Conservation (phyloP, 2,329 filamentous ascomycete genomes). For the Ceratocystis huliohia region DNA sequence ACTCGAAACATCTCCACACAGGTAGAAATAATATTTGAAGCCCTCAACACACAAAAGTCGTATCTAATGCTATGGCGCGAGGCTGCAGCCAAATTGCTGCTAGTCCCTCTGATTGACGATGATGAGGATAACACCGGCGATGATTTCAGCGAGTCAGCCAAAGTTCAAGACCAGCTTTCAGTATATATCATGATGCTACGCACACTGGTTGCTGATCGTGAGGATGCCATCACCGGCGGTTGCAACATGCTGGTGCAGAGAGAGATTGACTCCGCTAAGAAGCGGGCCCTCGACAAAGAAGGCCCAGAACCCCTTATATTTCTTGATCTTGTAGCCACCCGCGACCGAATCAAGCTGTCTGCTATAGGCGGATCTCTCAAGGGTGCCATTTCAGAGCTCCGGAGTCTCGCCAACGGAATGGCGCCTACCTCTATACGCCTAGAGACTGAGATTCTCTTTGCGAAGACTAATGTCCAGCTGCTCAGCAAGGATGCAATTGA, state of each 20-base stretch:
- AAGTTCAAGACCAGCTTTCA: conserved; percentile 77
- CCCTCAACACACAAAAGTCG: background rate
- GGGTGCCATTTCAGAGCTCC: conserved; percentile 55
- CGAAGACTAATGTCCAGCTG: background rate
- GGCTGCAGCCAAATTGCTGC: background rate
- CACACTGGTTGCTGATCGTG: conserved; percentile 64
- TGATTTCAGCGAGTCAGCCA: conserved; percentile 78
- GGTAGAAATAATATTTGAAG: background rate
- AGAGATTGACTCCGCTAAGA: conserved; percentile 34
- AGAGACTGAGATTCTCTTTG: conserved; percentile 1
- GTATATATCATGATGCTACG: conserved; percentile 72
- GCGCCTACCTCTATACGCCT: background rate
- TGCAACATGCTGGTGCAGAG: conserved; percentile 61
- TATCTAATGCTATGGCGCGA: background rate
- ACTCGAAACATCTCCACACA: background rate
- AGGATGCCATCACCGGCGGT: conserved; percentile 62
- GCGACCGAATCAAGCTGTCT: background rate
- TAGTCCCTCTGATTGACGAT: conserved; percentile 63
- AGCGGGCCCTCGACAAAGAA: background rate
- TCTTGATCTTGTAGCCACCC: background rate
- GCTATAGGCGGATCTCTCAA: conserved; percentile 52
- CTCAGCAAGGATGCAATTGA: background rate
- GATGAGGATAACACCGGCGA: conserved; percentile 75
- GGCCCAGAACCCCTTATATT: background rate
- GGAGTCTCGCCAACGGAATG: conserved; percentile 36